A percentile compares a stretch with the other conserved stretches of the same genome.
phyloP scores from a whole-genome alignment of 352 stramenopile genomes.

The Pythium aquatile region DNA sequence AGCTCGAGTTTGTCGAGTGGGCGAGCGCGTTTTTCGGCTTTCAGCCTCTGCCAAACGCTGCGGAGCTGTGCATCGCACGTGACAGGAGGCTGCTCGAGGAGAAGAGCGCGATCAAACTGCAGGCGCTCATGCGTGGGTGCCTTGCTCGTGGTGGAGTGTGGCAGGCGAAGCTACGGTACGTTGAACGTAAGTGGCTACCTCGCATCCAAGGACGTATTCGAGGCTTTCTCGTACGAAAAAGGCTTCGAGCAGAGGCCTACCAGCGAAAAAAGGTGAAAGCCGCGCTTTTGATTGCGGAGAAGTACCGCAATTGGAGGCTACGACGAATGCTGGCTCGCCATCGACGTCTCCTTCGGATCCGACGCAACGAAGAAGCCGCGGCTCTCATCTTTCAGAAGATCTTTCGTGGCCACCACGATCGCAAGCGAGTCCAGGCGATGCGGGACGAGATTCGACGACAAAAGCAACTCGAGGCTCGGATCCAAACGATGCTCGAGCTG shows the following conservation, averaged over 20 bases:
- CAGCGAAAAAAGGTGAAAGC: conserved; percentile 32
- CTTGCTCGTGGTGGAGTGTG: conserved; percentile 70
- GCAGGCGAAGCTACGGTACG: conserved; percentile 65
- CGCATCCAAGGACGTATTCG: conserved; percentile 79
- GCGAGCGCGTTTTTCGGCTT: conserved; percentile 83
- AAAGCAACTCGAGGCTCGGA: conserved; percentile 48
- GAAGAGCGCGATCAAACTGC: conserved; percentile 65
- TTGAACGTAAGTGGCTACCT: conserved; percentile 61
- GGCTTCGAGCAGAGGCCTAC: conserved; percentile 33
- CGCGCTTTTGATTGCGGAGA: conserved; percentile 38
- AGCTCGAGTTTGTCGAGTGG: conserved; percentile 84
- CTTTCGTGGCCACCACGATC: conserved; percentile 62
- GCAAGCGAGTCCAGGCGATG: conserved; percentile 41
- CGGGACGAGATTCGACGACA: conserved; percentile 43
- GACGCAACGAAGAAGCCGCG: conserved; percentile 51
- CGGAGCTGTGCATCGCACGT: conserved; percentile 62
- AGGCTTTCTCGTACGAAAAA: conserved; percentile 68
- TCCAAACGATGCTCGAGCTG: conserved; percentile 57
- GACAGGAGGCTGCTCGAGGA: conserved; percentile 47
- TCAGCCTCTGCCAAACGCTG: conserved; percentile 78
- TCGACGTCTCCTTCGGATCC: conserved; percentile 54
- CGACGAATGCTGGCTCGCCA: conserved; percentile 47
- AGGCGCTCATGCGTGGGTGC: conserved; percentile 80
- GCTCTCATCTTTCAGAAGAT: conserved; percentile 75
- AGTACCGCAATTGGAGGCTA: conserved; percentile 55